Base-by-base conservation (phyloP, 306 rosid genomes). In the Pyrus communis region DNA sequence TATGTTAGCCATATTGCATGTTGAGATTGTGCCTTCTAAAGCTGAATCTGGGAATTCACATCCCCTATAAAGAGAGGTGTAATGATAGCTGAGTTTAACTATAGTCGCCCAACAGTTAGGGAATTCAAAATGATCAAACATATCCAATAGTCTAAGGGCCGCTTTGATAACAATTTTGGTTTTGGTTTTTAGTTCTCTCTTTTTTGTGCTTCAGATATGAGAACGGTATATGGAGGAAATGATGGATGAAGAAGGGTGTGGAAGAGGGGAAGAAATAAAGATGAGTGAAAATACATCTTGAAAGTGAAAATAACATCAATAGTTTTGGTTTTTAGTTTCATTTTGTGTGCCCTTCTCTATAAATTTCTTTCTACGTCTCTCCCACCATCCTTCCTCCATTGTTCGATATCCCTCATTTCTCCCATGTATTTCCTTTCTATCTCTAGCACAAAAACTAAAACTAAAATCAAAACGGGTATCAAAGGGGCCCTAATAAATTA, bases 11-110 rank as follows among this genome's bases (percentile, higher is more conserved):
- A 55, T 38, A 67, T 52, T 76, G 25, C 57, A 35, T 52, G 45
- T 52, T 81, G 63, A 70, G 35, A 74, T 78, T 67, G 59, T 52
- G 55, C 21, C 52, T 68, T 58, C 58, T 67, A 55, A 73, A 78
- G 19, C 75, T 25, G 21, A 43, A 59, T 55, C 43, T 11, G 7
- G 69, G 23, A 43, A 74, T 62, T 21, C 11, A 28, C n/a, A 22
- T 73, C 21, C 55, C 70, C 22, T 31, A 42, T 51, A 23, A 76
- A 11, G 63, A 76, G 40, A 67, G 58, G 65, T 76, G 63, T 49
- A 72, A 33, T 35, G 30, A 74, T 22, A 27, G 19, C 43, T 17
- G 45, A 55, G 22, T 58, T 17, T 70, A 51, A 17, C 22, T 46
- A 25, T 9, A 25, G 25, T 22, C 15, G 28, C 25, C 25, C 42